phyloP scores from a whole-genome alignment of 2,329 filamentous ascomycete genomes.

The Trichophyton simii region DNA sequence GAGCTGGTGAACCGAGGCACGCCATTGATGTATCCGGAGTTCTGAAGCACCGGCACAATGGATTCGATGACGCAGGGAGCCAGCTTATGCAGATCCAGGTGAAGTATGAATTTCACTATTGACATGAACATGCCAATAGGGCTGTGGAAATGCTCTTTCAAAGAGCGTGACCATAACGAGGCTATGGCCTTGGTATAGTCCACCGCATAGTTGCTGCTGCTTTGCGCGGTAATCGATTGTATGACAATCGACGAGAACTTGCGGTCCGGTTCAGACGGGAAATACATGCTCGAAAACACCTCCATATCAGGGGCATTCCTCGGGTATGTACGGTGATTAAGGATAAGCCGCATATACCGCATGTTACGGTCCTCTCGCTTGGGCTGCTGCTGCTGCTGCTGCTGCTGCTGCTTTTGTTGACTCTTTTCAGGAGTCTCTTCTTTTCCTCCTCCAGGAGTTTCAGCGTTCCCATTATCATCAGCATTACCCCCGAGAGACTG shows the following conservation, averaged over 20 bases:
- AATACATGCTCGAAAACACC: constrained; percentile 38
- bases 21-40: constrained; percentile 42
- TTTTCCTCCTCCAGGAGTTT: constrained; percentile 16
- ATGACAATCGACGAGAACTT: constrained; percentile 44
- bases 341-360: constrained; percentile 40
- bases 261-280: constrained; percentile 40
- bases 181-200: constrained; percentile 40
- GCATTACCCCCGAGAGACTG: constrained; percentile 14
- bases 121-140: constrained; percentile 33
- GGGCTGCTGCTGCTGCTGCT: constrained; percentile 6
- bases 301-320: constrained; percentile 42
- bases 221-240: constrained; percentile 35
- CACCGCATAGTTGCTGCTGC: constrained; percentile 35
- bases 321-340: constrained; percentile 42
- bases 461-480: constrained; percentile 13
- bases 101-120: constrained; percentile 30
- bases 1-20: constrained; percentile 38
- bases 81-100: constrained; percentile 26
- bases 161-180: constrained; percentile 43
- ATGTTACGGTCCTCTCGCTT: constrained; percentile 19
- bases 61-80: constrained; percentile 27
- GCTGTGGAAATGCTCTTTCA: constrained; percentile 41
- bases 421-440: constrained; percentile 16
- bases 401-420: constrained; percentile 4
- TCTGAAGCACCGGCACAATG: constrained; percentile 31